Evolutionary conservation across 2,329 filamentous ascomycete genomes (phyloP).

Genomic region (Tolypocladium pustulatum): DNA sequence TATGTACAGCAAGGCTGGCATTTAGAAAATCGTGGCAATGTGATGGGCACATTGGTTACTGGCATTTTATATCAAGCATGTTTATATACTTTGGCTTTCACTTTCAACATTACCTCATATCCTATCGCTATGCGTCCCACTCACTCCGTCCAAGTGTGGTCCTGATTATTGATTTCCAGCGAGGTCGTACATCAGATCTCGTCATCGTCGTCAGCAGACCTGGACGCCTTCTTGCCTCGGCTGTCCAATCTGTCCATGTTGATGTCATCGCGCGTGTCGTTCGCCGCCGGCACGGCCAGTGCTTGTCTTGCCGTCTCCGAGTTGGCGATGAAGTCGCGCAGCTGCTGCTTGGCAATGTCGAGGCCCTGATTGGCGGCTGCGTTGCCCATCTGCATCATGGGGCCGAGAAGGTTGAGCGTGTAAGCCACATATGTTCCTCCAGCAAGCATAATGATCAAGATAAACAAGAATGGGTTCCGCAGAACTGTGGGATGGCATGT

Average conservation of each 20-base stretch:
- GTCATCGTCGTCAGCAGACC: conserved; percentile 50
- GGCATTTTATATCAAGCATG: neutral
- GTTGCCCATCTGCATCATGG: conserved; percentile 90
- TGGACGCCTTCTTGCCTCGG: conserved; percentile 38
- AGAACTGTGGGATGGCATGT: conserved; percentile 50
- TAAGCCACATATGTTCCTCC: conserved; percentile 82
- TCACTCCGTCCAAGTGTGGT: neutral
- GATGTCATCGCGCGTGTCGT: conserved; percentile 34
- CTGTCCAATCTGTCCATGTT: conserved; percentile 51
- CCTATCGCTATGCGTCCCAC: conserved; percentile 5
- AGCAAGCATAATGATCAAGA: conserved; percentile 69
- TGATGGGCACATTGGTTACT: neutral
- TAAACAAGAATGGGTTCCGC: conserved; percentile 85
- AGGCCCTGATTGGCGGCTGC: conserved; percentile 78
- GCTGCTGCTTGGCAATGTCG: conserved; percentile 82
- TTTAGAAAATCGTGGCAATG: neutral
- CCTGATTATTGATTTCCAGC: neutral
- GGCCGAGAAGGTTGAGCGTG: conserved; percentile 88
- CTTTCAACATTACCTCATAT: conserved; percentile 8
- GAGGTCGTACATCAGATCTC: conserved; percentile 24
- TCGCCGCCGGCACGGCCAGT: conserved; percentile 57
- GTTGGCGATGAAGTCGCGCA: conserved; percentile 80
- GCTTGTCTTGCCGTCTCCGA: conserved; percentile 80
- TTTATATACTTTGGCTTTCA: neutral
- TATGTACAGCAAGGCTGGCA: neutral